Evolutionary conservation across 495 filamentous ascomycete species (phyloP).

Genomic region (Corynascus novoguineensis): DNA sequence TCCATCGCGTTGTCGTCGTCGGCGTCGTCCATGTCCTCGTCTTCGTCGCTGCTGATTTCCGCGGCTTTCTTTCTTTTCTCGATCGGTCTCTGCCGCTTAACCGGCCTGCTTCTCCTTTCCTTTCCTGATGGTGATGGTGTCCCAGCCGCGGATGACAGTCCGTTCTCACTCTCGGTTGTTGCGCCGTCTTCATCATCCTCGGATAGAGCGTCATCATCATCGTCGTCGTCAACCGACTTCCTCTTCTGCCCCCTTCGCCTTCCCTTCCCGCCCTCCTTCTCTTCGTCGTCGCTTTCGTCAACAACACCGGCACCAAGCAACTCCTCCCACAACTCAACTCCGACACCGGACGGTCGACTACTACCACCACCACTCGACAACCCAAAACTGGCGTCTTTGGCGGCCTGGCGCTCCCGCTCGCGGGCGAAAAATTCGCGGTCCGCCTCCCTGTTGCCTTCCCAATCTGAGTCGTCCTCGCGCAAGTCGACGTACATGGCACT

Average conservation of each 20-base stretch:
- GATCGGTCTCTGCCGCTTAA: conserved; percentile 1
- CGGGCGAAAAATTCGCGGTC: conserved; percentile 54
- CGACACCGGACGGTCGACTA: background rate
- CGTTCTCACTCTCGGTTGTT: conserved; percentile 3
- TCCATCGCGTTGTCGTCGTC: conserved; percentile 21
- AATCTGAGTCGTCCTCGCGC: conserved; percentile 75
- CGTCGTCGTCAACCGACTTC: conserved; percentile 5
- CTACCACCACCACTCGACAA: conserved; percentile 2
- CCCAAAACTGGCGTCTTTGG: conserved; percentile 29
- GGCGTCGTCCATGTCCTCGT: conserved; percentile 22
- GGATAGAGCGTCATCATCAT: conserved; percentile 3
- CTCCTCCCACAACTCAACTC: conserved; percentile 8
- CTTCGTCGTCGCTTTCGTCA: conserved; percentile 3
- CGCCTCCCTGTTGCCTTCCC: conserved; percentile 51
- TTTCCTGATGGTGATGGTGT: no score
- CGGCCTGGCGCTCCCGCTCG: conserved; percentile 47
- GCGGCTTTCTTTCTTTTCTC: conserved; percentile 7
- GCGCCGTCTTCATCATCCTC: conserved; percentile 17
- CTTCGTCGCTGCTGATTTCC: conserved; percentile 19
- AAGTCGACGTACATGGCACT: conserved; percentile 72
- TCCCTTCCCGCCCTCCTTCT: conserved; percentile 4
- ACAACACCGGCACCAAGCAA: conserved; percentile 12
- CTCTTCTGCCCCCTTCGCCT: conserved; percentile 12
- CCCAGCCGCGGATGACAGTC: background rate
- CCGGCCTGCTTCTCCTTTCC: background rate